Percentiles rank a stretch among this genome's conserved stretches.
These are phyloP conservation scores for Pleoardoris graminearum DNA, from an alignment of 2,329 filamentous ascomycete species.

Conservation along the genomic window DNA sequence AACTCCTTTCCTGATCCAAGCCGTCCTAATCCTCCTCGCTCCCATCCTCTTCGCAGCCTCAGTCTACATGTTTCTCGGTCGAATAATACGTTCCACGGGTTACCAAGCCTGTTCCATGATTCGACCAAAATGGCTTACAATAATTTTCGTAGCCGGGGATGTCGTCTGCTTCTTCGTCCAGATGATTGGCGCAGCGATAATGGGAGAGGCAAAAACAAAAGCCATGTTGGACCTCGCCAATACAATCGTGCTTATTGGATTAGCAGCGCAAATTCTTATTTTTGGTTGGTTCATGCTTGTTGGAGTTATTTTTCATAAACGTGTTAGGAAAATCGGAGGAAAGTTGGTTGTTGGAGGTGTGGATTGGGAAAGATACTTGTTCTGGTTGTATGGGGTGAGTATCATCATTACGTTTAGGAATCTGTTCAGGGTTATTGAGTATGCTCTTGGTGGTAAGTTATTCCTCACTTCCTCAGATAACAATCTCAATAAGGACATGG, in stretches of 20 bases:
- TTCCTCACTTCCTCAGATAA: too few species aligned
- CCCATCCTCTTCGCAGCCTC: constrained; percentile 50
- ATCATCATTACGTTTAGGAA: constrained; percentile 50
- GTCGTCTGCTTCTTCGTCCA: constrained; percentile 56
- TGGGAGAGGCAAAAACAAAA: constrained; percentile 27
- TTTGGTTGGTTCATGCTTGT: constrained; percentile 60
- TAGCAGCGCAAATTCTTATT: constrained; percentile 59
- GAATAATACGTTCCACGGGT: constrained; percentile 43
- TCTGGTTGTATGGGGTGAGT: constrained; percentile 44
- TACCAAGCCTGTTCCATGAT: constrained; percentile 48
- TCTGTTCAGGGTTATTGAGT: constrained; percentile 53
- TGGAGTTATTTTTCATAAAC: constrained; percentile 52
- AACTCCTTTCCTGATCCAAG: constrained; percentile 45
- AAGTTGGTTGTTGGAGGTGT: constrained; percentile 24
- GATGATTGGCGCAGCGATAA: constrained; percentile 50
- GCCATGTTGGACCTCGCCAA: constrained; percentile 42
- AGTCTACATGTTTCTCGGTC: constrained; percentile 49
- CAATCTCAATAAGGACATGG: too few species aligned
- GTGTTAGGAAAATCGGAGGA: constrained; percentile 43
- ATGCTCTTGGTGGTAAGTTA: constrained; percentile 36
- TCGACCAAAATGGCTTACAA: constrained; percentile 51
- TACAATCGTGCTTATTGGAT: constrained; percentile 56
- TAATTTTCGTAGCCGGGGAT: constrained; percentile 58
- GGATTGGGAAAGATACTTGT: constrained; percentile 37
- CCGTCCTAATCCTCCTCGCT: constrained; percentile 46